phyloP scores from a whole-genome alignment of 352 stramenopile genomes.

The Phytophthora tubulina region DNA sequence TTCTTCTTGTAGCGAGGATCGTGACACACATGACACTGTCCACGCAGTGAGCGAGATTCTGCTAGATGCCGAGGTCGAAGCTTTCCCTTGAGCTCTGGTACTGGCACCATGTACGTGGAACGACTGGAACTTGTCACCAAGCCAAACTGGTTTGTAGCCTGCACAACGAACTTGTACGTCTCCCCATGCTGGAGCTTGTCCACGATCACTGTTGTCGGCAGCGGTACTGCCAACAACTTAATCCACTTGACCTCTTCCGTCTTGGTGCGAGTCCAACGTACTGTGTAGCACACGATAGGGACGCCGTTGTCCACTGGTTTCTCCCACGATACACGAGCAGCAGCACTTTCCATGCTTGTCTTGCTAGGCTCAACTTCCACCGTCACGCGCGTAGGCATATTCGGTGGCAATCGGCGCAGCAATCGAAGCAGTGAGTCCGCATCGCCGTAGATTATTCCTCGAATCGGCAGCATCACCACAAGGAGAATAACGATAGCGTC shows the following conservation, averaged over 20 bases:
- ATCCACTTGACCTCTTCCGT: constrained; percentile 84
- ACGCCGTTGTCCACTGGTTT: constrained; percentile 83
- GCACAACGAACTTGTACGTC: constrained; percentile 88
- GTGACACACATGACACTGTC: constrained; percentile 83
- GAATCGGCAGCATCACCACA: constrained; percentile 81
- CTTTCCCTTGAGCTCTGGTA: constrained; percentile 78
- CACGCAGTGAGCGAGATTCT: constrained; percentile 52
- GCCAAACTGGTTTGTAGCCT: constrained; percentile 85
- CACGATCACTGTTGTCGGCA: constrained; percentile 70
- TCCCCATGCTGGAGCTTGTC: constrained; percentile 78
- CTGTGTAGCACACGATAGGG: constrained; percentile 84
- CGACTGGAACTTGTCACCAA: constrained; percentile 78
- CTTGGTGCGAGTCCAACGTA: constrained; percentile 82
- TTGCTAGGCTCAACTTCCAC: constrained; percentile 73
- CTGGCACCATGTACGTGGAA: constrained; percentile 88
- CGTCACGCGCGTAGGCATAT: constrained; percentile 83
- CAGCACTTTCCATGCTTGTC: constrained; percentile 63
- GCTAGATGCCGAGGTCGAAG: constrained; percentile 51
- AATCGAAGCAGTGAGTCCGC: constrained; percentile 76
- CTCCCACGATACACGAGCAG: constrained; percentile 80
- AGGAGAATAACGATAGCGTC: constrained; percentile 80
- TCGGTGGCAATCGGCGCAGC: constrained; percentile 75
- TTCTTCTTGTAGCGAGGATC: constrained; percentile 73
- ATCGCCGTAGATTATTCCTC: constrained; percentile 86
- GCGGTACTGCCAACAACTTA: constrained; percentile 71